Evolutionary conservation across 805 yeast genomes (phyloP), one percentile per base, ranked within the genome.

Genomic region (Maudiozyma barnettii): DNA sequence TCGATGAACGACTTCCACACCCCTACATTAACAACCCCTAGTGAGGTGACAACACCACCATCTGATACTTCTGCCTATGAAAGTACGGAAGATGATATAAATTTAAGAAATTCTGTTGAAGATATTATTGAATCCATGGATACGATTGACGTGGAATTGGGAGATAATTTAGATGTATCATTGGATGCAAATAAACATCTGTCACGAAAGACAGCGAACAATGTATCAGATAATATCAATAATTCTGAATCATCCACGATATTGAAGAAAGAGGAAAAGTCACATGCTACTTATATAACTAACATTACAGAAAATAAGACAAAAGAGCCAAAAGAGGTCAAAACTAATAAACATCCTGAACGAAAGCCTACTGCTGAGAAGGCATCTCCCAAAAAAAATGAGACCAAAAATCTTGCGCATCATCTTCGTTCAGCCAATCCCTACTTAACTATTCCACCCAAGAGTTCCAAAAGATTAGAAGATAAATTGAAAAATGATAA

Each of bases 351-450:
- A 10, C 5, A 6, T n/a, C 18, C 3, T 16, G 21, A 37, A 19
- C 18, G n/a, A 16, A n/a, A 8, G 14, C 12, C 22, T 6, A 14
- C 7, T 6, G 9, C 3, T 10, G 36, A 33, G n/a, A 5, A 9
- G 14, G 19, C n/a, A 22, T 39, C 43, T 2, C 47, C 47, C 31
- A 33, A 29, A 20, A 44, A 36, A 19, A 10, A 39, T 8, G 20
- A 23, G 18, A 6, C 42, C 20, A 42, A 45, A 26, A 57, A 63
- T 30, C 71, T 75, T 74, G 80, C 80, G 5, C 73, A 74, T 47
- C 71, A 73, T 45, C 51, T 75, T 19, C 69, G 78, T 45, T 67
- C 75, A 5, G 67, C 68, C 0, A 65, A 70, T 41, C 67, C 56
- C 16, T 54, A 52, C 35, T 39, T 54, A 18, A 22, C 48, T 10